Conservation (phyloP, 345 rosid genomes). For the Populus nigra region DNA sequence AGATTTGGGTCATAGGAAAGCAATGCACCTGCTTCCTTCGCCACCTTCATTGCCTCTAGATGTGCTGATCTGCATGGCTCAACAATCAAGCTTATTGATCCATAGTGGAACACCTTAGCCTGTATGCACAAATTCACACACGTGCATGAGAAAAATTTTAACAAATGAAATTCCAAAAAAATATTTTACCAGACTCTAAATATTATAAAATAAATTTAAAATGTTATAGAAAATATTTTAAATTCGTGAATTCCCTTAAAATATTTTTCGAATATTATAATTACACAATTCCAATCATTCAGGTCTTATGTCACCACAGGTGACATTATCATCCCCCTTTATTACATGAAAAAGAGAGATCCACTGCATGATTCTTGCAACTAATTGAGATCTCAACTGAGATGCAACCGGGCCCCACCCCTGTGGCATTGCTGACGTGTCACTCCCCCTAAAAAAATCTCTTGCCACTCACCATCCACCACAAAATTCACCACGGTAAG, state of each 20-base stretch:
- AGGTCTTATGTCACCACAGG: background rate
- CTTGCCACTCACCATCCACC: background rate
- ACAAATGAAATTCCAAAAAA: background rate
- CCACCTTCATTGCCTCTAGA: constrained; percentile 85
- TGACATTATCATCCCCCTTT: background rate
- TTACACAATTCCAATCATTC: background rate
- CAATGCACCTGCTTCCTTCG: constrained; percentile 80
- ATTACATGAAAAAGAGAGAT: background rate
- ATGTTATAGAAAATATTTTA: too few relatives aligned
- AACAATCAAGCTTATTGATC: constrained; percentile 94
- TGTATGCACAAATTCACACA: constrained; percentile 8
- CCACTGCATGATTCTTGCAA: background rate
- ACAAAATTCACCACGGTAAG: too few relatives aligned
- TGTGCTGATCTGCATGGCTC: constrained; percentile 99
- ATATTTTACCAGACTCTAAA: background rate
- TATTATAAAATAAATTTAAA: too few relatives aligned
- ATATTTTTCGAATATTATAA: background rate
- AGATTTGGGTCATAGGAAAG: constrained; percentile 95
- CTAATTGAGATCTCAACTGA: background rate
- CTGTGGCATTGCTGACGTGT: background rate
- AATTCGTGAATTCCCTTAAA: background rate
- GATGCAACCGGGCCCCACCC: background rate
- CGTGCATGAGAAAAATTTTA: too few relatives aligned
- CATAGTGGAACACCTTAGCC: constrained; percentile 92
- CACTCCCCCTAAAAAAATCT: background rate